Base-by-base conservation (phyloP, 1,284 basidiomycete species). In the Sporisorium scitamineum region DNA sequence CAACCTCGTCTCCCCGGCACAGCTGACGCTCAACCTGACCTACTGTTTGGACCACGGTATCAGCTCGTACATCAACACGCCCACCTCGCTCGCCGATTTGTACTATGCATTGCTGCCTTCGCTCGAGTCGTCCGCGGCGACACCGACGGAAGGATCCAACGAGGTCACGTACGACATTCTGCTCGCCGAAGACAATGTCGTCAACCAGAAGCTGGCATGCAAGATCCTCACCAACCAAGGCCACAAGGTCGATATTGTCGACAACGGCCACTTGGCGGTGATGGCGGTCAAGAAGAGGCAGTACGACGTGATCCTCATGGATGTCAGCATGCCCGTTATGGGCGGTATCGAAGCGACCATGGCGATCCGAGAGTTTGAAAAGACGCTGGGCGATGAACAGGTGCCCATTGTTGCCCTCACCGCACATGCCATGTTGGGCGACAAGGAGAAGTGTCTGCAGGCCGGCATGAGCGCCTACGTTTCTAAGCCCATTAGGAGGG, bases 221-320 rank as follows among this genome's bases (percentile, higher is more conserved):
- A 97, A 97, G 89, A 94, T 99, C 76, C 88, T 99, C 37, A 95
- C 98, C 87, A 96, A 95, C 84, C 95, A 95, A 59, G 96, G 96
- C 0, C 97, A 99, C 86, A 90, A 91, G 45, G 94, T 97, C 34
- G 94, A 97, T 87, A 95, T 99, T 65, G 97, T 96, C 18, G 95
- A 98, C 88, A 99, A 99, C 82, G 97, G 97, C 10, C 92, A 92
- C 80, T 88, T 95, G 66, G 94, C 94, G 0, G 91, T 96, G 16
- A 92, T 95, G 84, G 92, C 92, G 54, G 94, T 94, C 88, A 94
- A 94, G 88, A 88, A 89, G 61, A 87, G 93, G 42, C 89, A 91
- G 20, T 89, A 90, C 64, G 90, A 91, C 79, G 89, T 81, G 14
- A 78, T 83, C 16, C 78, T 97, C 90, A 98, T 99, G 97, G 96